phyloP scores from a whole-genome alignment of 176 grass and related monocot species.

The Tuctoria greenei region DNA sequence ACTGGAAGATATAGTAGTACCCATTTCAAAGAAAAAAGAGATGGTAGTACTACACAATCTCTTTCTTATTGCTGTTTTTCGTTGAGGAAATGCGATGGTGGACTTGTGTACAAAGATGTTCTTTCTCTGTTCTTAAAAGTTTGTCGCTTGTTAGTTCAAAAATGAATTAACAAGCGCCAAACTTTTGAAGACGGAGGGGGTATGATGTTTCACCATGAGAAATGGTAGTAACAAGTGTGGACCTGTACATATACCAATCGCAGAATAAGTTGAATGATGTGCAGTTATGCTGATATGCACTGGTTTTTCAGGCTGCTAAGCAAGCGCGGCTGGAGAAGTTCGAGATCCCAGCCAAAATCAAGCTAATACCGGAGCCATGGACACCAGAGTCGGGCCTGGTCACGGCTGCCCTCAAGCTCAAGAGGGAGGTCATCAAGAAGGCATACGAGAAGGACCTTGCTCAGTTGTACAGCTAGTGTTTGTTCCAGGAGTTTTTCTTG shows the following conservation, averaged over 20 bases:
- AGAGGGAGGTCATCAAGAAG: slow-evolving; percentile 89
- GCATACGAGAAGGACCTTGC: slow-evolving; percentile 51
- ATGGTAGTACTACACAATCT: background rate
- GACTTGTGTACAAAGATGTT: background rate
- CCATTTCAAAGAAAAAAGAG: no score
- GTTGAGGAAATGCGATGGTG: background rate
- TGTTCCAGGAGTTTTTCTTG: background rate
- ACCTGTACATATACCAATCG: background rate
- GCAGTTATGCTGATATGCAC: background rate
- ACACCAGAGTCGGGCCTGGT: slow-evolving; percentile 84
- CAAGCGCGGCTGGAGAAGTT: slow-evolving; percentile 74
- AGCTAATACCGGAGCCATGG: slow-evolving; percentile 74
- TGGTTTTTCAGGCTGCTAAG: slow-evolving; percentile 64
- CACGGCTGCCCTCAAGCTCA: slow-evolving; percentile 85
- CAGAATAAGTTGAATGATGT: background rate
- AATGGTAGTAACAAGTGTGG: background rate
- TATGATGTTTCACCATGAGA: background rate
- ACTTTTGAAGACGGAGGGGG: no score
- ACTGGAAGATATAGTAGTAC: background rate
- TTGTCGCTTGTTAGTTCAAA: no score
- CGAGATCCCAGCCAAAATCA: slow-evolving; percentile 84
- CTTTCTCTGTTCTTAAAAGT: no score
- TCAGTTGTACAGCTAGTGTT: slow-evolving; percentile 55
- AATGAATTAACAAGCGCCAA: no score
- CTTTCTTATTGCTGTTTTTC: background rate